Percentiles rank a stretch among this genome's conserved stretches.
These are phyloP conservation scores for Scheffersomyces quercinus DNA, from an alignment of 1,139 yeast species.

Conservation along the genomic window DNA sequence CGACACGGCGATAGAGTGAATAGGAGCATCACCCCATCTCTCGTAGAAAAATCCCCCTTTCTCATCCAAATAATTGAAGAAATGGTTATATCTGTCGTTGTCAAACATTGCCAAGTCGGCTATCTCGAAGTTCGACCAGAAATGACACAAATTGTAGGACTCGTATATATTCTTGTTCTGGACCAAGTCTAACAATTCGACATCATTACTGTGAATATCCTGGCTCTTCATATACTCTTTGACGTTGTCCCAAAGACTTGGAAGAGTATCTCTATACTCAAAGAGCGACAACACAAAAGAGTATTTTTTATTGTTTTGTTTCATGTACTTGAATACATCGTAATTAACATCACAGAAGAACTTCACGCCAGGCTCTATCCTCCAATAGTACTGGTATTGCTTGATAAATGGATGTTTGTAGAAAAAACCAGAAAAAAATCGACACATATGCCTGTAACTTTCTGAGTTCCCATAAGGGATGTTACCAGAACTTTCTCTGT, in stretches of 20 bases:
- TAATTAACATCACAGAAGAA: conserved; percentile 28
- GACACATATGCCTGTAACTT: conserved; percentile 40
- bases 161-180: conserved; percentile 19
- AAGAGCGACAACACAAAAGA: conserved; percentile 28
- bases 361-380: conserved; percentile 34
- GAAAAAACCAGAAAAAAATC: conserved; percentile 37
- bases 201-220: background rate
- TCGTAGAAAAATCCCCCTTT: conserved; percentile 41
- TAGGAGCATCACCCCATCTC: conserved; percentile 47
- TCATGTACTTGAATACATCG: conserved; percentile 31
- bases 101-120: conserved; percentile 30
- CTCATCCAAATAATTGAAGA: conserved; percentile 28
- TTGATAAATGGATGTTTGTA: conserved; percentile 29
- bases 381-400: conserved; percentile 37
- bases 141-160: conserved; percentile 40
- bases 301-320: conserved; percentile 19
- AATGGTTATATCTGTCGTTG: conserved; percentile 20
- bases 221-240: conserved; percentile 11
- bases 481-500: conserved; percentile 4
- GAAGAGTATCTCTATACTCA: conserved; percentile 36
- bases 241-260: conserved; percentile 30
- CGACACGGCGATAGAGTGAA: conserved; percentile 33
- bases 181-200: conserved; percentile 9
- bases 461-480: conserved; percentile 28
- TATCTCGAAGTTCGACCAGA: conserved; percentile 43